Conservation (phyloP, 495 filamentous ascomycete species). For the Neohortaea acidophila region DNA sequence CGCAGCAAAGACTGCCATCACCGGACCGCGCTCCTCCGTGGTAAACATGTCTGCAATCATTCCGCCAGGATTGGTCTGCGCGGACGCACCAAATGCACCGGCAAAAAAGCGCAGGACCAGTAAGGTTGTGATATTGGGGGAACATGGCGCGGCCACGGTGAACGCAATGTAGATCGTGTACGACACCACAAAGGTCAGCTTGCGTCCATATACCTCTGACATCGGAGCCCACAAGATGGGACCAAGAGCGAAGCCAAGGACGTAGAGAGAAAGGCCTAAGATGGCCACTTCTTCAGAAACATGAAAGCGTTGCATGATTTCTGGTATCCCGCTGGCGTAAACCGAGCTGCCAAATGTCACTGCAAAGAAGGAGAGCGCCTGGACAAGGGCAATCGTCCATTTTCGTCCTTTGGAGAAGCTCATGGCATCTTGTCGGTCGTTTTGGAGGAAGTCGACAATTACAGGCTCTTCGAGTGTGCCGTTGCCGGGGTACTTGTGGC, state of each 20-base stretch:
- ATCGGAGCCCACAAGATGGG: slow-evolving; percentile 54
- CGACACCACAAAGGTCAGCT: slow-evolving; percentile 37
- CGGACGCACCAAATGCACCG: slow-evolving; percentile 47
- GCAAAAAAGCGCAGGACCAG: slow-evolving; percentile 46
- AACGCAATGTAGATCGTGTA: slow-evolving; percentile 41
- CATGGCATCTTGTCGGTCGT: slow-evolving; percentile 13
- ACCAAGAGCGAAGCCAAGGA: slow-evolving; percentile 26
- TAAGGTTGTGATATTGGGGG: slow-evolving; percentile 41
- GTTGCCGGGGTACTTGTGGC: slow-evolving; percentile 11
- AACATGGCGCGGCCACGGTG: slow-evolving; percentile 44
- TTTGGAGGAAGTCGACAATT: slow-evolving; percentile 12
- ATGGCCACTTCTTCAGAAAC: slow-evolving; percentile 35
- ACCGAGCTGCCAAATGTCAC: slow-evolving; percentile 45
- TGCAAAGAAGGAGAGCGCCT: slow-evolving; percentile 3
- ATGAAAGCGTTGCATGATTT: slow-evolving; percentile 34
- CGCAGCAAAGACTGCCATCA: slow-evolving; percentile 39
- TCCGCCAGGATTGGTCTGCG: slow-evolving; percentile 46
- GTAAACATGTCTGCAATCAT: slow-evolving; percentile 41
- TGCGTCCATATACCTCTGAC: slow-evolving; percentile 44
- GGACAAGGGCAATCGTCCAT: slow-evolving; percentile 6
- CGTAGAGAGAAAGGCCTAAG: slow-evolving; percentile 37
- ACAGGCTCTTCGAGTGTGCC: slow-evolving; percentile 12
- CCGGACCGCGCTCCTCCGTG: slow-evolving; percentile 42
- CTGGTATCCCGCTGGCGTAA: slow-evolving; percentile 35
- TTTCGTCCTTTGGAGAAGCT: slow-evolving; percentile 9